Conservation (phyloP, 108 stramenopile species). For the Chaetoceros muelleri region DNA sequence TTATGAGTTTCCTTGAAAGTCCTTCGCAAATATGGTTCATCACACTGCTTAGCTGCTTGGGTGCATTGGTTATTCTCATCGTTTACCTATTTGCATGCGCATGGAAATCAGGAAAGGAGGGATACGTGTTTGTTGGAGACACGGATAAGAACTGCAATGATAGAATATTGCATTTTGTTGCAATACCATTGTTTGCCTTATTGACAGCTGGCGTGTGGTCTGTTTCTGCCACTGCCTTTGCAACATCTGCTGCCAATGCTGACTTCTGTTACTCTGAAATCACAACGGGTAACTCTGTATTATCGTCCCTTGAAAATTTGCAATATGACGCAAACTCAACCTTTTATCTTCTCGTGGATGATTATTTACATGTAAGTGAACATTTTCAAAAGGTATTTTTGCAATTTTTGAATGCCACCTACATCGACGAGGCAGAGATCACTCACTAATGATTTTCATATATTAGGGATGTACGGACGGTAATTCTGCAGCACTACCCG, state of each 20-base stretch:
- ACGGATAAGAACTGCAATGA: slow-evolving; percentile 2
- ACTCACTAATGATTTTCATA: not conserved
- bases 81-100: not conserved
- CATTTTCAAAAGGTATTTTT: too few species aligned
- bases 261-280: not conserved
- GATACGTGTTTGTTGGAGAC: slow-evolving; percentile 17
- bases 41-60: not conserved
- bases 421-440: too few species aligned
- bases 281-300: not conserved
- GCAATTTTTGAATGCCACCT: not conserved
- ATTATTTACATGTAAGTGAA: not conserved
- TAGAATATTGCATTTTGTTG: not conserved
- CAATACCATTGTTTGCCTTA: not conserved
- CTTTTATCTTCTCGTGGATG: not conserved
- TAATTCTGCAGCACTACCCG: not conserved
- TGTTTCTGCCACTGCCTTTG: not conserved
- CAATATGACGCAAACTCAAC: not conserved
- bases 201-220: not conserved
- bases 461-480: not conserved
- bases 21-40: not conserved
- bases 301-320: not conserved
- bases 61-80: not conserved
- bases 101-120: slow-evolving; percentile 9
- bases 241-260: not conserved
- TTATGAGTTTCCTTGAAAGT: not conserved